Evolutionary conservation across 1,139 yeast genomes (phyloP), one percentile per base, ranked within the genome.

Genomic region (Torulaspora globosa): DNA sequence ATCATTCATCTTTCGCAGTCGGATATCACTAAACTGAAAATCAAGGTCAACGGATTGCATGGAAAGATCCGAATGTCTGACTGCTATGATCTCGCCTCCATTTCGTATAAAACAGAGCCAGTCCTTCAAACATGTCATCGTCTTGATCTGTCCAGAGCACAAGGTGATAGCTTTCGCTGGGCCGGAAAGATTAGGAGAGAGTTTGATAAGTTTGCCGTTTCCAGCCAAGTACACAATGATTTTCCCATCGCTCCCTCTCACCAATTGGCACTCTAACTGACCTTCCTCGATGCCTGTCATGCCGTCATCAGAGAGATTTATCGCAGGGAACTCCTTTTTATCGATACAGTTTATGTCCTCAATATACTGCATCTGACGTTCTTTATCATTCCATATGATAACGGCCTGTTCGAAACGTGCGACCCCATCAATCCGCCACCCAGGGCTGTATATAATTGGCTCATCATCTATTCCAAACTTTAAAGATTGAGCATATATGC

Each of bases 321-420:
- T 36, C 27, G 29, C 36, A 12, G 10, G 5, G 34, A 46, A 39
- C 12, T n/a, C 16, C 23, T 31, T 21, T 14, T 19, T 32, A 3
- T 11, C 11, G 16, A 34, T 9, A 10, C 36, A 7, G 16, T 46
- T 39, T n/a, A 53, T 43, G 32, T 52, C 44, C 16, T 44, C 36
- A n/a, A 40, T 46, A 34, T 39, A 47, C 31, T 39, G 38, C 18
- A 46, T 28, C 37, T 38, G 35, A n/a, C 24, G 27, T 15, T 39
- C 44, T 4, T 28, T 21, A 5, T 26, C n/a, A 37, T 53, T 53
- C 62, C 62, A 58, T 8, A 56, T 23, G 3, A 58, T 33, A 2
- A 57, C 33, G 9, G 32, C 45, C 7, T 46, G 39, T 3, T 43
- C 46, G 10, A 34, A 31, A 30, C 38, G 38, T 5, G 49, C 15